phyloP scores from a whole-genome alignment of 2,329 filamentous ascomycete species.

The Aspergillus fumigatiaffinis region DNA sequence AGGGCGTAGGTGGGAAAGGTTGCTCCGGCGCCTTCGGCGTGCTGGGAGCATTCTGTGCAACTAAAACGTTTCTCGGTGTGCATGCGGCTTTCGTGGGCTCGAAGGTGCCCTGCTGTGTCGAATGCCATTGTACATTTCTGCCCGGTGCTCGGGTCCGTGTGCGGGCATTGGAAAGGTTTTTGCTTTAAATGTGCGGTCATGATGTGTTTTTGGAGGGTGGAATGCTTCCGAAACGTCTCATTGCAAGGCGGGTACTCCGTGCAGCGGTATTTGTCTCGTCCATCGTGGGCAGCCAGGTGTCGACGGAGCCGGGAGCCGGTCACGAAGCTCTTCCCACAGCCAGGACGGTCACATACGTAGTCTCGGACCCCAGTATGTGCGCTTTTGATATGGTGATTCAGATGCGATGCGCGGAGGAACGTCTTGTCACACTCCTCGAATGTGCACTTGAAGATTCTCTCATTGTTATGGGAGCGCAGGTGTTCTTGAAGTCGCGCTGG shows the following conservation, averaged over 20 bases:
- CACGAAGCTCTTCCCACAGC: conserved; percentile 75
- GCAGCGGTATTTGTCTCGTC: conserved; percentile 71
- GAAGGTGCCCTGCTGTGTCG: conserved; percentile 67
- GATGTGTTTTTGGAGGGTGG: conserved; percentile 80
- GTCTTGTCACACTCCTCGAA: conserved; percentile 71
- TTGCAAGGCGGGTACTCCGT: conserved; percentile 66
- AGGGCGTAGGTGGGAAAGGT: conserved; percentile 70
- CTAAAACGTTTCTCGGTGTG: conserved; percentile 70
- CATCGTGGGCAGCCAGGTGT: conserved; percentile 74
- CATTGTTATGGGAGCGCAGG: conserved; percentile 77
- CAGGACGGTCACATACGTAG: conserved; percentile 66
- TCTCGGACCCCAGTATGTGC: conserved; percentile 69
- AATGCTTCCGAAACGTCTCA: conserved; percentile 79
- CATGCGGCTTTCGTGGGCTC: conserved; percentile 64
- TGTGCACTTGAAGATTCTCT: conserved; percentile 72
- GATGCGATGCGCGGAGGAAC: conserved; percentile 81
- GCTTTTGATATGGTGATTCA: conserved; percentile 79
- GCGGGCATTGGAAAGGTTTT: conserved; percentile 67
- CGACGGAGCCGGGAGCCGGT: conserved; percentile 73
- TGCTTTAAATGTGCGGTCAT: conserved; percentile 69
- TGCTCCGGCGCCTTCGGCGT: conserved; percentile 38
- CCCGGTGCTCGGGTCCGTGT: conserved; percentile 51
- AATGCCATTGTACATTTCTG: conserved; percentile 65
- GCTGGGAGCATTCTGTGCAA: conserved; percentile 67
- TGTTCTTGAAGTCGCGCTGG: conserved; percentile 77